These are phyloP conservation scores for Herpotrichia juniperi DNA, from an alignment of 2,329 filamentous ascomycete species.

Conservation along the genomic window DNA sequence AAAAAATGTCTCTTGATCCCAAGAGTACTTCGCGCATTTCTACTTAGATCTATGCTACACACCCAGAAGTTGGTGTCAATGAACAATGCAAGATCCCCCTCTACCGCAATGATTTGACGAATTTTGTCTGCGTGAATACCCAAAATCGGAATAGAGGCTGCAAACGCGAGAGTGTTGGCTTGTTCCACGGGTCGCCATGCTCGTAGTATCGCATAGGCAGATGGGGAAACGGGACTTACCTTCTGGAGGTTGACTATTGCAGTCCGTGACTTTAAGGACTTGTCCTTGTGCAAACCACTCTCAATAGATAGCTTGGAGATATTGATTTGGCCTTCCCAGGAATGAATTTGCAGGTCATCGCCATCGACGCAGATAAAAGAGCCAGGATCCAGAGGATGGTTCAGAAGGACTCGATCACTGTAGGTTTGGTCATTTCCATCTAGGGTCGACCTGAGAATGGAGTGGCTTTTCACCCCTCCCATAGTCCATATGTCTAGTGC, in stretches of 20 bases:
- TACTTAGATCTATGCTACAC: conserved; percentile 1
- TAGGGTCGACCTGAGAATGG: neutral
- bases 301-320: neutral
- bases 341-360: neutral
- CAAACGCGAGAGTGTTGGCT: neutral
- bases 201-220: neutral
- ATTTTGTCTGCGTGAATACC: neutral
- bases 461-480: neutral
- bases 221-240: neutral
- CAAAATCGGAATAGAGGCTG: neutral
- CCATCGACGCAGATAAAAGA: neutral
- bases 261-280: neutral
- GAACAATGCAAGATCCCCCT: neutral
- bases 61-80: neutral
- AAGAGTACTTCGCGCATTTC: neutral
- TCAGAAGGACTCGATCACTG: neutral
- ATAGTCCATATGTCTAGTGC: neutral
- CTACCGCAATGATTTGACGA: neutral
- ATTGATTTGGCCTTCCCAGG: neutral
- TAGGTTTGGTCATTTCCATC: neutral
- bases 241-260: neutral
- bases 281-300: neutral
- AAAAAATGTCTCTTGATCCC: conserved; percentile 1
- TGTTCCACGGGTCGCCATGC: neutral
- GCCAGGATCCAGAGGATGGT: neutral